Percentiles rank a stretch among this genome's conserved stretches.
Evolutionary conservation across 768 basidiomycete species (phyloP).

Genomic region (Tulasnella sp.): DNA sequence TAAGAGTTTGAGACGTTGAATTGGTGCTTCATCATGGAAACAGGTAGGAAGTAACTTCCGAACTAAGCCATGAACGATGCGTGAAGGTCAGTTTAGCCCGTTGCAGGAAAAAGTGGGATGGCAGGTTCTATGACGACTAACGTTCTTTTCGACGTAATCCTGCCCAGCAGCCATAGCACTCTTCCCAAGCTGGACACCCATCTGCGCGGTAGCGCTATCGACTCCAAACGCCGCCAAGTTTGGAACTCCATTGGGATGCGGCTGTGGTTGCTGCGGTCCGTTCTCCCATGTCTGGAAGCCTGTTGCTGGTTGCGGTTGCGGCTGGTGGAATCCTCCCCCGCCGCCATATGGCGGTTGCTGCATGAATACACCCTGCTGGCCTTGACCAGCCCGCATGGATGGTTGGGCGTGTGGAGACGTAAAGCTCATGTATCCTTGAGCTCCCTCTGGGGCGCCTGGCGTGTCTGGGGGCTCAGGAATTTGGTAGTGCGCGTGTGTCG

Average conservation of each 20-base stretch:
- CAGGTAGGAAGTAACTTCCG: constrained; percentile 64
- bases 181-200: constrained; percentile 93
- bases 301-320: constrained; percentile 21
- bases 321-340: neutral
- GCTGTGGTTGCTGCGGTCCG: constrained; percentile 39
- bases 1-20: constrained; percentile 97
- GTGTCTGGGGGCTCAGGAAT: constrained; percentile 80
- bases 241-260: constrained; percentile 35
- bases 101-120: neutral
- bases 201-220: constrained; percentile 89
- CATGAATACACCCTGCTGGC: constrained; percentile 19
- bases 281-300: constrained; percentile 36
- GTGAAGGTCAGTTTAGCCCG: neutral
- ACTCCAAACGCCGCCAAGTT: constrained; percentile 57
- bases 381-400: constrained; percentile 42
- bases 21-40: constrained; percentile 74
- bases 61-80: constrained; percentile 48
- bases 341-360: constrained; percentile 29
- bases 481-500: constrained; percentile 72
- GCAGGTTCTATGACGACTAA: constrained; percentile 40
- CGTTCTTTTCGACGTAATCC: constrained; percentile 93
- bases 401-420: constrained; percentile 54
- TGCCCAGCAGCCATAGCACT: constrained; percentile 91
- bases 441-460: constrained; percentile 52
- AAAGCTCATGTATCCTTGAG: constrained; percentile 67